These are phyloP conservation scores for Nitzschia palea DNA, from an alignment of 108 stramenopile genomes.

Conservation along the genomic window DNA sequence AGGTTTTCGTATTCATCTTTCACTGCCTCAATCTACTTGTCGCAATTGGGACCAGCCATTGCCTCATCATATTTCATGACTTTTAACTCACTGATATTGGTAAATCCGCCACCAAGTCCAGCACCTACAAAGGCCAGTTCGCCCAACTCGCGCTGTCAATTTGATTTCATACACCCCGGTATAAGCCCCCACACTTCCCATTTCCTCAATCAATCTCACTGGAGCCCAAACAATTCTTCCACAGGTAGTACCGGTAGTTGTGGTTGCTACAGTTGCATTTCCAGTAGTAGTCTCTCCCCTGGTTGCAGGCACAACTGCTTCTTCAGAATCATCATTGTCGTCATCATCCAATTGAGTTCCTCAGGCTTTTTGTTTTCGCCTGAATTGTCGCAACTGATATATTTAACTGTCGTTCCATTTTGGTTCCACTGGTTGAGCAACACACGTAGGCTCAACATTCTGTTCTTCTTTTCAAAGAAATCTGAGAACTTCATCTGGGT, in stretches of 20 bases:
- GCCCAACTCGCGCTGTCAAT: not conserved
- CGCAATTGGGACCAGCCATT: conserved; percentile 26
- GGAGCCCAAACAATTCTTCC: not conserved
- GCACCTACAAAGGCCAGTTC: conserved; percentile 38
- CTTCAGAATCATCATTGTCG: too few relatives aligned
- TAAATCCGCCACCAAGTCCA: conserved; percentile 39
- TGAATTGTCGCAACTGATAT: conserved; percentile 17
- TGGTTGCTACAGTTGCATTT: too few relatives aligned
- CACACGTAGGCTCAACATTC: conserved; percentile 2
- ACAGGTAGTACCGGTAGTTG: not conserved
- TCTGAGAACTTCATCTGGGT: too few relatives aligned
- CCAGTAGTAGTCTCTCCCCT: too few relatives aligned
- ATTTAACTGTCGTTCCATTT: conserved; percentile 3
- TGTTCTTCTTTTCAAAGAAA: too few relatives aligned
- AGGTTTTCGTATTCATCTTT: conserved; percentile 43
- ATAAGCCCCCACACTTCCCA: too few relatives aligned
- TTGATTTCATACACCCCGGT: not conserved
- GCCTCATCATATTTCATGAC: conserved; percentile 49
- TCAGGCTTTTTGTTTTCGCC: conserved; percentile 15
- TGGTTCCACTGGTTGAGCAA: conserved; percentile 4
- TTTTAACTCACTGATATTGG: conserved; percentile 33
- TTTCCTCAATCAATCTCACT: not conserved
- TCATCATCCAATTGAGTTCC: too few relatives aligned
- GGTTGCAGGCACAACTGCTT: not conserved
- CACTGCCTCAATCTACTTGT: conserved; percentile 36